phyloP scores from a whole-genome alignment of 345 rosid species.

The Lenwebbia sp. region DNA sequence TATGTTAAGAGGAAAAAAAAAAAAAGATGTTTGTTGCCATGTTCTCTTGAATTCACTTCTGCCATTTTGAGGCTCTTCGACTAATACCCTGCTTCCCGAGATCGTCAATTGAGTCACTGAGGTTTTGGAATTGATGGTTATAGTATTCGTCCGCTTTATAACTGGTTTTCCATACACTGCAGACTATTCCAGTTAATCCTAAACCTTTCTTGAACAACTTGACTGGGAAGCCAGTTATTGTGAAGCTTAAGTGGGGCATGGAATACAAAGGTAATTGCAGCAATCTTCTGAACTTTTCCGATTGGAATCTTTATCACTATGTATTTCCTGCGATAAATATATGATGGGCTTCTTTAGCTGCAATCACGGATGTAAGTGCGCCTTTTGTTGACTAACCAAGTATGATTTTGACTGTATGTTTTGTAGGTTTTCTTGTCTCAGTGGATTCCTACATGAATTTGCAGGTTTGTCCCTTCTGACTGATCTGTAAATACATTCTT shows the following conservation, averaged over 20 bases:
- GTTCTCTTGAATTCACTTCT: background rate
- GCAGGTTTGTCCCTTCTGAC: slow-evolving; percentile 34
- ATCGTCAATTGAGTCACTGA: background rate
- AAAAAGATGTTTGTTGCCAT: background rate
- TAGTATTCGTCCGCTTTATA: background rate
- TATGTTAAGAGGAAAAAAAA: background rate
- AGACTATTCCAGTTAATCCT: slow-evolving; percentile 83
- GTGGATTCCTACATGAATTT: slow-evolving; percentile 97
- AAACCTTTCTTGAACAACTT: slow-evolving; percentile 88
- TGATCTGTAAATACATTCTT: background rate
- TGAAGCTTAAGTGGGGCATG: slow-evolving; percentile 94
- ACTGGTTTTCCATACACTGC: slow-evolving; percentile 5
- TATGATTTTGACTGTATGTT: background rate
- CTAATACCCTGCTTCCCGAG: background rate
- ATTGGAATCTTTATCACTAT: background rate
- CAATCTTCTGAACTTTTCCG: background rate
- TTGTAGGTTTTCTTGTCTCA: slow-evolving; percentile 78
- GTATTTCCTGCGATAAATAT: background rate
- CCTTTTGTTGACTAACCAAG: background rate
- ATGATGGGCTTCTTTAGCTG: background rate
- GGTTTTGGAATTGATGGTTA: background rate
- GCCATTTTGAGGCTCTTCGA: background rate
- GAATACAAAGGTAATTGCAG: slow-evolving; percentile 57
- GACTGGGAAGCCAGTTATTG: slow-evolving; percentile 79
- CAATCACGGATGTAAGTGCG: background rate